Evolutionary conservation across 2,329 filamentous ascomycete genomes (phyloP).

Genomic region (Volutella citrinella): DNA sequence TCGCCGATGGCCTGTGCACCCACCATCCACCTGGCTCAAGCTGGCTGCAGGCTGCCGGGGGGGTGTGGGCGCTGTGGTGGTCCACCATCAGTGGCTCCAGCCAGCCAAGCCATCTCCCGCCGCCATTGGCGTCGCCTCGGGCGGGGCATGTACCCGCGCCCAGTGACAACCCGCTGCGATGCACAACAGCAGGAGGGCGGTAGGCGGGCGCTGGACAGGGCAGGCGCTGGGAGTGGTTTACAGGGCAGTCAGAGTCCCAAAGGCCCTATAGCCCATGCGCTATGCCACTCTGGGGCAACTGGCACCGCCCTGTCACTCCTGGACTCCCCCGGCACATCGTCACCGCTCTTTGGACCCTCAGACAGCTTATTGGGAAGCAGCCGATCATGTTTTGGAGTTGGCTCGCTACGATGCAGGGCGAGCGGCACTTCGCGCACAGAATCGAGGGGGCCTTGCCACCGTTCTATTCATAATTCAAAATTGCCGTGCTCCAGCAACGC

Average conservation of each 20-base stretch:
- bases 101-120: too few species aligned
- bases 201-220: too few species aligned
- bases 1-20: conserved; percentile 11
- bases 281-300: conserved; percentile 16
- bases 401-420: conserved; percentile 16
- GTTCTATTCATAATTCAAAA: conserved; percentile 2
- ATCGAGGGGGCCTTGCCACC: too few species aligned
- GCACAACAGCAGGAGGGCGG: too few species aligned
- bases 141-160: too few species aligned
- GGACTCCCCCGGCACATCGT: conserved; percentile 18
- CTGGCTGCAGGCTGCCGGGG: too few species aligned
- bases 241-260: conserved; percentile 13
- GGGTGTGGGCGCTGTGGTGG: too few species aligned
- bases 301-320: too few species aligned
- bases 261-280: too few species aligned
- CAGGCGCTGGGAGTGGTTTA: conserved; percentile 2
- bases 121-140: too few species aligned
- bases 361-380: neutral
- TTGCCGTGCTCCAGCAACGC: conserved; percentile 1
- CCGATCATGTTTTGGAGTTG: conserved; percentile 16
- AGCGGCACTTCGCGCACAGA: conserved; percentile 8
- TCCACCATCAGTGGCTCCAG: too few species aligned
- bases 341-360: conserved; percentile 26
- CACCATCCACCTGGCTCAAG: conserved; percentile 4
- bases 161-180: too few species aligned